Evolutionary conservation across 805 yeast species (phyloP).

Genomic region (Zygosaccharomyces bisporus): DNA sequence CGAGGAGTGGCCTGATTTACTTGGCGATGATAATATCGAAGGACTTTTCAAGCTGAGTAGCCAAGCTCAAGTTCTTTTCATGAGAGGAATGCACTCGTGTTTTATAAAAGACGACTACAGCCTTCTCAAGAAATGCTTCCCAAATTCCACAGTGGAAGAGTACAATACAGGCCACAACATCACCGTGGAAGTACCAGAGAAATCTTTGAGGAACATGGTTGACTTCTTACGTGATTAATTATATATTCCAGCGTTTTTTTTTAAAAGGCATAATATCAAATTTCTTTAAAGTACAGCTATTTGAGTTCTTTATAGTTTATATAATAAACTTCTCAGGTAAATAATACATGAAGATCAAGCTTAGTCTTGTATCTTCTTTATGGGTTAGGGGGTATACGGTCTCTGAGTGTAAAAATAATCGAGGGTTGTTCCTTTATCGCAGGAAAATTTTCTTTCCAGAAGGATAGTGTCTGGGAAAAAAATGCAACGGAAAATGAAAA

Average conservation of each 20-base stretch:
- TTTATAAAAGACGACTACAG: constrained; percentile 39
- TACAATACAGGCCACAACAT: constrained; percentile 34
- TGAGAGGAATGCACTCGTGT: constrained; percentile 43
- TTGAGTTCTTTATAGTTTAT: background rate
- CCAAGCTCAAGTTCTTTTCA: constrained; percentile 39
- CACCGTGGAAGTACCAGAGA: constrained; percentile 28
- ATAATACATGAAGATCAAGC: background rate
- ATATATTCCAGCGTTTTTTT: background rate
- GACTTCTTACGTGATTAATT: constrained; percentile 19
- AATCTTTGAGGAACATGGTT: constrained; percentile 16
- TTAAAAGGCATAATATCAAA: background rate
- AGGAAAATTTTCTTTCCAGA: too few relatives aligned
- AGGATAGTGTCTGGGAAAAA: too few relatives aligned
- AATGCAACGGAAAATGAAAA: too few relatives aligned
- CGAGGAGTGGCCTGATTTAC: constrained; percentile 25
- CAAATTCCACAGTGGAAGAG: constrained; percentile 23
- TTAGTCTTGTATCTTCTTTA: background rate
- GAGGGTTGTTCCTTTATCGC: too few relatives aligned
- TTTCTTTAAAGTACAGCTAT: background rate
- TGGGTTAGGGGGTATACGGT: background rate
- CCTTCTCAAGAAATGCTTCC: constrained; percentile 24
- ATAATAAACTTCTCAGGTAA: background rate
- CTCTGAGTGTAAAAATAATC: too few relatives aligned
- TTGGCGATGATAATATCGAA: constrained; percentile 7
- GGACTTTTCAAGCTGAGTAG: constrained; percentile 11